phyloP scores from a whole-genome alignment of 176 grass and related monocot genomes.

The Aegilops tauschii region DNA sequence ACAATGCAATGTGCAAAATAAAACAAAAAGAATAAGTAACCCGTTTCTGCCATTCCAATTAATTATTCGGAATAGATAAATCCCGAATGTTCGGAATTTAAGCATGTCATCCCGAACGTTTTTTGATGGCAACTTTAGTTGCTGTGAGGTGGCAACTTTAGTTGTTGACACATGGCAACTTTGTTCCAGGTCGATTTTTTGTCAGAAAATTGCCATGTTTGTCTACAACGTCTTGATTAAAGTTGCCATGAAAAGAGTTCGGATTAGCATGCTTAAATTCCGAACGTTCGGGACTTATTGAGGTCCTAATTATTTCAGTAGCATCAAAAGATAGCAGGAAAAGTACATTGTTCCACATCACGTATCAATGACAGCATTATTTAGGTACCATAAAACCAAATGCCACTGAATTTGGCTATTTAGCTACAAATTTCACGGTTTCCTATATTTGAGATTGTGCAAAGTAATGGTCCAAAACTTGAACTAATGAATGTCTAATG shows the following conservation, averaged over 20 bases:
- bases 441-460: background rate
- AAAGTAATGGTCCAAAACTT: background rate
- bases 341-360: background rate
- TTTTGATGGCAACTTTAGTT: too few relatives aligned
- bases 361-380: background rate
- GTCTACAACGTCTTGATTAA: too few relatives aligned
- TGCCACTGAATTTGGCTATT: background rate
- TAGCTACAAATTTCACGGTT: background rate
- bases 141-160: too few relatives aligned
- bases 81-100: too few relatives aligned
- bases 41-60: background rate
- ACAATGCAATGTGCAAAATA: slow-evolving; percentile 1
- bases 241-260: too few relatives aligned
- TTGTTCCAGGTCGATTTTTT: too few relatives aligned
- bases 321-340: slow-evolving; percentile 7
- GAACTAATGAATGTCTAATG: background rate
- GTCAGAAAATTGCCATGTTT: too few relatives aligned
- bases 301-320: background rate
- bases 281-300: too few relatives aligned
- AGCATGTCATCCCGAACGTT: too few relatives aligned
- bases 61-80: background rate
- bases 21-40: background rate
- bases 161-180: too few relatives aligned
- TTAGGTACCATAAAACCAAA: background rate
- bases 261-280: too few relatives aligned